Base-by-base conservation (phyloP, 257 asterid species). In the Datura wrightii region DNA sequence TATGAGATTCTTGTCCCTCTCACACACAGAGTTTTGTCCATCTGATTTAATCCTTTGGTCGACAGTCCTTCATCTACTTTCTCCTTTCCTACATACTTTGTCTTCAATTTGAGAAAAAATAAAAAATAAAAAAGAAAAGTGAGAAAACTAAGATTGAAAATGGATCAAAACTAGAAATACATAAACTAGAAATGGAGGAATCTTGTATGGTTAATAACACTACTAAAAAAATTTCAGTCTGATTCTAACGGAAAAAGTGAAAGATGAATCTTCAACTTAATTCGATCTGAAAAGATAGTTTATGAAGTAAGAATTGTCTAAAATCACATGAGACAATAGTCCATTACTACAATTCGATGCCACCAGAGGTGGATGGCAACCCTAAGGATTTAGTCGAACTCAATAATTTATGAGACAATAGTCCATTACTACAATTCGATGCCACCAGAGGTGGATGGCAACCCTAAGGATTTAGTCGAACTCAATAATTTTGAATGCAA, bases 1-100 rank as follows among this genome's bases (percentile, higher is more conserved):
- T 90, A 94, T 83, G 94, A 92, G 85, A 94, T 93, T 44, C 93
- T 89, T 84, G 94, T 94, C 71, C 98, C 98, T 85, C 89, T 89
- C 0, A 93, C 94, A 78, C 90, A 88, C 90, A 92, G 80, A 80
- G 92, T 92, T 87, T 94, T 94, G 86, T 92, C 97, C 89, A 94
- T 94, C 14, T 89, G 95, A 83, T 93, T 92, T 66, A 92, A 80
- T 86, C 90, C 97, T 15, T 88, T 59, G 41, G 74, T 83, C 46
- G 85, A 48, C 16, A 83, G 79, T 31, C 83, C 89, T 79, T 79
- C 90, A 24, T 80, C 88, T 79, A 83, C 92, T 55, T 85, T 85
- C 67, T 87, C 90, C 53, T 82, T 89, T 42, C 97, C 98, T 48
- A 92, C 94, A 67, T 94, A 94, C 83, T 93, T 91, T 15, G 89